A percentile compares a stretch with the other conserved stretches of the same genome.
Conservation (phyloP, 2,329 filamentous ascomycete genomes). For the Fusarium heterosporum region DNA sequence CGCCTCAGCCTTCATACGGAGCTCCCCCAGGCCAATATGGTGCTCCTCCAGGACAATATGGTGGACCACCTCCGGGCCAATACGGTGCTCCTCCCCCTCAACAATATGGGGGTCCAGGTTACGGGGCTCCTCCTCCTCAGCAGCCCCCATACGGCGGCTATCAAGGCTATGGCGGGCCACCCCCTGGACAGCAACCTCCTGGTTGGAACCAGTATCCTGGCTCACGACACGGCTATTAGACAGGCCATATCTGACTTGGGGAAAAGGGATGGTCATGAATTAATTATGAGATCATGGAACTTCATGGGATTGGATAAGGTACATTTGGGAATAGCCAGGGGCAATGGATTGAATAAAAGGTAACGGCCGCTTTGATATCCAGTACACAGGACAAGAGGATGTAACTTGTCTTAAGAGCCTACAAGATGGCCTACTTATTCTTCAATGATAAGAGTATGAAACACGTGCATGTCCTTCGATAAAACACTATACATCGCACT, state of each 20-base stretch:
- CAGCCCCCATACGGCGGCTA: constrained; percentile 40
- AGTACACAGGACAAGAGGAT: constrained; percentile 24
- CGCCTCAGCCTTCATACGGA: constrained; percentile 48
- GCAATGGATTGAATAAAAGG: constrained; percentile 21
- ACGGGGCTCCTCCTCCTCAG: constrained; percentile 36
- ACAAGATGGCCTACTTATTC: constrained; percentile 17
- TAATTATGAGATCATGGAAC: background rate
- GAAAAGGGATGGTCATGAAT: background rate
- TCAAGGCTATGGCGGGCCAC: constrained; percentile 37
- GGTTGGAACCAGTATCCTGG: constrained; percentile 56
- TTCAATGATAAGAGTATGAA: constrained; percentile 20
- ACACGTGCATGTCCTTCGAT: constrained; percentile 16
- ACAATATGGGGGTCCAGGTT: constrained; percentile 47
- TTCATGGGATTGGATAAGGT: constrained; percentile 15
- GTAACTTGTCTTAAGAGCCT: constrained; percentile 10
- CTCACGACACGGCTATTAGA: constrained; percentile 52
- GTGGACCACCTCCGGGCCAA: constrained; percentile 47
- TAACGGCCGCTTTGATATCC: constrained; percentile 39
- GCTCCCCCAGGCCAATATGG: constrained; percentile 49
- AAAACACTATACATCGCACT: constrained; percentile 13
- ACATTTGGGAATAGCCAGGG: constrained; percentile 9
- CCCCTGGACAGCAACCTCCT: constrained; percentile 41
- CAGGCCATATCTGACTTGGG: background rate
- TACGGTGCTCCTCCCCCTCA: constrained; percentile 48
- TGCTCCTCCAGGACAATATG: constrained; percentile 47